phyloP scores from a whole-genome alignment of 352 stramenopile genomes.

The Pythium rishiriense region DNA sequence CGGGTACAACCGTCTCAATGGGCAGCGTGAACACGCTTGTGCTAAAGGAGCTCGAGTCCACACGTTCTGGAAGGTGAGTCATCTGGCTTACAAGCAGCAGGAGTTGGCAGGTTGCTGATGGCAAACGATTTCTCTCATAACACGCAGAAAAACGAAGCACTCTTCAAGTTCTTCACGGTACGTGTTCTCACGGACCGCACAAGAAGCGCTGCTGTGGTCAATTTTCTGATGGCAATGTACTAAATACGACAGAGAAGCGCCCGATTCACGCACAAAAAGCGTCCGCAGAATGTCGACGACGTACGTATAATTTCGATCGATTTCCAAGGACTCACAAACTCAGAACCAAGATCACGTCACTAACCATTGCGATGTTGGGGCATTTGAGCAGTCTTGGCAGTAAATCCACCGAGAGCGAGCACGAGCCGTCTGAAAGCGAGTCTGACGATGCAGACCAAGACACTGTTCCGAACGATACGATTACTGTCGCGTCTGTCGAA shows the following conservation, averaged over 20 bases:
- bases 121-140: neutral
- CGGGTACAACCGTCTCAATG: conserved; percentile 70
- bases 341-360: too few relatives aligned
- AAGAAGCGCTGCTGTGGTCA: neutral
- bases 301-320: conserved; percentile 34
- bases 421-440: conserved; percentile 44
- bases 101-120: neutral
- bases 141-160: conserved; percentile 50
- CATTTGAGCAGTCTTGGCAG: conserved; percentile 38
- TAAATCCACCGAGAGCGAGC: conserved; percentile 40
- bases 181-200: neutral
- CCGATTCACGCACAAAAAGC: conserved; percentile 48
- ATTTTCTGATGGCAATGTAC: neutral
- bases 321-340: too few relatives aligned
- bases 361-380: too few relatives aligned
- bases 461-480: conserved; percentile 65
- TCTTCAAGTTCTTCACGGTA: conserved; percentile 65
- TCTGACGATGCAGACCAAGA: conserved; percentile 47
- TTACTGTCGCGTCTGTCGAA: conserved; percentile 63
- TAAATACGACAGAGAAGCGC: conserved; percentile 50
- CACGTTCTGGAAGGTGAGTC: conserved; percentile 37
- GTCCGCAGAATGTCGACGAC: conserved; percentile 65
- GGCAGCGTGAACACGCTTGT: conserved; percentile 80
- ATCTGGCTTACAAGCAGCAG: neutral
- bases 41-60: conserved; percentile 66